Percentiles rank a stretch among this genome's conserved stretches.
Evolutionary conservation across 1,139 yeast genomes (phyloP).

Genomic region (Taphrina flavorubra): DNA sequence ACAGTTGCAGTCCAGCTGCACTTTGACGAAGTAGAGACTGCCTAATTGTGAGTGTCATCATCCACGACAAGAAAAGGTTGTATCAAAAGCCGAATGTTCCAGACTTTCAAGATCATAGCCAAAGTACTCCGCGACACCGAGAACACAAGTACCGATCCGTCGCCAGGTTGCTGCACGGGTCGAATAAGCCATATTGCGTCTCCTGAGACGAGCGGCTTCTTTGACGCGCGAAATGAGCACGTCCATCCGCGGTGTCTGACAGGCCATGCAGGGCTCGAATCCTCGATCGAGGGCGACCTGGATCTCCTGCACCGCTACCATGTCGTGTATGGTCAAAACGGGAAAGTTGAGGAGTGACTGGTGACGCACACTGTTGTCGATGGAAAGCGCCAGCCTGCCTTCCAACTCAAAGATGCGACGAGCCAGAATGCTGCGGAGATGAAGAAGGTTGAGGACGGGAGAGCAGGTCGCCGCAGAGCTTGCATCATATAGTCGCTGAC

Average conservation of each 20-base stretch:
- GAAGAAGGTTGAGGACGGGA: conserved; percentile 10
- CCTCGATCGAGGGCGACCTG: conserved; percentile 10
- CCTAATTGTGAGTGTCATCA: background rate
- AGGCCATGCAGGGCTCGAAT: conserved; percentile 8
- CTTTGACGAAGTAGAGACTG: too few species aligned
- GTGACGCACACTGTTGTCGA: background rate
- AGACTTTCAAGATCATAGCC: background rate
- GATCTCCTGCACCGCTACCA: conserved; percentile 12
- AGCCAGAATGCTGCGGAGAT: conserved; percentile 7
- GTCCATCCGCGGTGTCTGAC: conserved; percentile 12
- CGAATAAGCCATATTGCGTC: conserved; percentile 3
- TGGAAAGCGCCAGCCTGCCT: conserved; percentile 3
- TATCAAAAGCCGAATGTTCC: background rate
- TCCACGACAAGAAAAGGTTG: background rate
- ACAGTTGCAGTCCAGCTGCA: too few species aligned
- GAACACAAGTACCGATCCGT: conserved; percentile 12
- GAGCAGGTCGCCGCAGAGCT: conserved; percentile 2
- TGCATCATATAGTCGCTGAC: conserved; percentile 12
- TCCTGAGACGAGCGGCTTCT: conserved; percentile 5
- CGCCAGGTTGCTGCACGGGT: conserved; percentile 7
- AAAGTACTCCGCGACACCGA: conserved; percentile 1
- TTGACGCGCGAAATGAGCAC: conserved; percentile 4
- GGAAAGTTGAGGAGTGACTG: conserved; percentile 7
- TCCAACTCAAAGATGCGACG: conserved; percentile 11
- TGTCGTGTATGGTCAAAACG: conserved; percentile 13